Conservation (phyloP, 352 stramenopile genomes). For the Phytopythium mirpurense region DNA sequence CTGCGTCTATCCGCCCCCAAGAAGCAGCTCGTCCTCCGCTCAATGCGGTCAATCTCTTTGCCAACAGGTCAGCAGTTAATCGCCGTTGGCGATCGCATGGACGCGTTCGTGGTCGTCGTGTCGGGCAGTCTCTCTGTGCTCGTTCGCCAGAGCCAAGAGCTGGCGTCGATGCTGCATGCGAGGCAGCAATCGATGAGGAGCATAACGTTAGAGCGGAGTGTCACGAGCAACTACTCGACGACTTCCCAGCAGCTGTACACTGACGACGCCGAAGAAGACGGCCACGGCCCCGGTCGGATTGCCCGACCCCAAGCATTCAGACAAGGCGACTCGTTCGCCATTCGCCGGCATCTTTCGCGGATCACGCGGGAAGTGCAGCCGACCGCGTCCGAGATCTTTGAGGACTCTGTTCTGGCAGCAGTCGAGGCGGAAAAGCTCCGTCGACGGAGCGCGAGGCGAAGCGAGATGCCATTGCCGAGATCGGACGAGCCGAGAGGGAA, state of each 20-base stretch:
- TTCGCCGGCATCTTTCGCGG: slow-evolving; percentile 9
- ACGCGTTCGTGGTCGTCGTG: slow-evolving; percentile 45
- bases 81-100: slow-evolving; percentile 27
- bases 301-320: not conserved
- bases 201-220: slow-evolving; percentile 43
- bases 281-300: not conserved
- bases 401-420: slow-evolving; percentile 46
- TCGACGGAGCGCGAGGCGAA: not conserved
- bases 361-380: not conserved
- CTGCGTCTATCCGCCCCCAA: slow-evolving; percentile 21
- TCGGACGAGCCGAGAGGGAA: not conserved
- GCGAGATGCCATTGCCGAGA: not conserved
- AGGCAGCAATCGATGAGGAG: slow-evolving; percentile 55
- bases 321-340: not conserved
- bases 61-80: slow-evolving; percentile 37
- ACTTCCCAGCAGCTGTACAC: slow-evolving; percentile 54
- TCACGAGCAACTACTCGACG: slow-evolving; percentile 68
- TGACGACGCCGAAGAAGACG: not conserved
- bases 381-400: slow-evolving; percentile 20
- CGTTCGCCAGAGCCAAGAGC: slow-evolving; percentile 33
- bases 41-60: slow-evolving; percentile 23
- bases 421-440: slow-evolving; percentile 25
- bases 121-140: slow-evolving; percentile 34
- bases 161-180: slow-evolving; percentile 31
- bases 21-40: slow-evolving; percentile 30